Conservation (phyloP, 129 eudicot genomes). For the Lonicera japonica region DNA sequence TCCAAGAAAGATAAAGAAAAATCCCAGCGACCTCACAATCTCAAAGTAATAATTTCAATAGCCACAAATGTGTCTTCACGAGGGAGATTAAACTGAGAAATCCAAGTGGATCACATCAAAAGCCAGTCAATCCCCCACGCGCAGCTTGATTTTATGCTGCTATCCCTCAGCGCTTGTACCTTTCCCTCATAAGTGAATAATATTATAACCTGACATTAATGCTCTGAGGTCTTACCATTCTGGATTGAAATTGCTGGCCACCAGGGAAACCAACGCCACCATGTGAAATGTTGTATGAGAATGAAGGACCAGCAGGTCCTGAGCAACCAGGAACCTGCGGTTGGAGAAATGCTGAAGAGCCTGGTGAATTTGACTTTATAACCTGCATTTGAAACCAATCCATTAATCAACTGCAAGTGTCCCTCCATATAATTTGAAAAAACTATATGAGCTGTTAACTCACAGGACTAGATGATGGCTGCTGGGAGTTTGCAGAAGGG, state of each 20-base stretch:
- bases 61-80: neutral
- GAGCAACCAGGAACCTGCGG: constrained; percentile 35
- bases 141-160: neutral
- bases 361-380: constrained; percentile 19
- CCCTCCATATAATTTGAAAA: neutral
- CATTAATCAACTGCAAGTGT: constrained; percentile 4
- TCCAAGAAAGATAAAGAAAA: too few relatives aligned
- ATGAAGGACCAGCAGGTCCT: constrained; percentile 33
- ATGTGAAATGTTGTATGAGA: constrained; percentile 43
- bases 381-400: constrained; percentile 28
- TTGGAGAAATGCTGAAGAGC: constrained; percentile 31
- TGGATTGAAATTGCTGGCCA: constrained; percentile 33
- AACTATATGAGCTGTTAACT: constrained; percentile 27
- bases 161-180: neutral
- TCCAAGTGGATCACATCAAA: too few relatives aligned
- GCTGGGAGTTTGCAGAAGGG: constrained; percentile 41
- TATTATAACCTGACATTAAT: neutral
- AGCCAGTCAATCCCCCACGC: too few relatives aligned
- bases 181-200: neutral
- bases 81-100: neutral
- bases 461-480: constrained; percentile 34
- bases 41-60: neutral
- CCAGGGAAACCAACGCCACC: constrained; percentile 18
- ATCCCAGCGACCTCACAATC: too few relatives aligned
- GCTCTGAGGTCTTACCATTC: constrained; percentile 23